A percentile compares a stretch with the other conserved stretches of the same genome.
phyloP scores from a whole-genome alignment of 305 asterid species.

The Solanum hybrid region DNA sequence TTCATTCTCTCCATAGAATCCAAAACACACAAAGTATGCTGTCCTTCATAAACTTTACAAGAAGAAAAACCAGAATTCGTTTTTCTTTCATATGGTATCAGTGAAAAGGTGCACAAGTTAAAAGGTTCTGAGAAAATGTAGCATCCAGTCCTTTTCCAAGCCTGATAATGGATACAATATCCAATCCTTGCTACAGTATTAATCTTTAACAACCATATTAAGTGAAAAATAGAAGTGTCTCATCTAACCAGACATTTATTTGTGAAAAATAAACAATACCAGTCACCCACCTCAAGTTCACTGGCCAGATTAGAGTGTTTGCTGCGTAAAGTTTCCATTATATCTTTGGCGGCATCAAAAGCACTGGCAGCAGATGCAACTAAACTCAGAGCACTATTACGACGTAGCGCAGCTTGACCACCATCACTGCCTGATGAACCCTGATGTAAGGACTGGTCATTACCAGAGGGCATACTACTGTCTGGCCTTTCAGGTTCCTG shows the following conservation, averaged over 20 bases:
- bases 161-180: background rate
- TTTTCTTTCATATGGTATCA: background rate
- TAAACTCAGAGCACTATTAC: constrained; percentile 72
- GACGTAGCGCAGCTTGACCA: constrained; percentile 71
- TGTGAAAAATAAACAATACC: background rate
- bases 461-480: constrained; percentile 60
- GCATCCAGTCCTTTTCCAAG: background rate
- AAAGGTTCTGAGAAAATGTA: background rate
- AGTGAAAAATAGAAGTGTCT: background rate
- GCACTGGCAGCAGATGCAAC: constrained; percentile 96
- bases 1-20: background rate
- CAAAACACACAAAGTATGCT: background rate
- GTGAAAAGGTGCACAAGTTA: background rate
- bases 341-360: constrained; percentile 98
- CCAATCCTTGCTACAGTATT: background rate
- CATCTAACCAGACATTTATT: background rate
- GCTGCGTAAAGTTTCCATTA: constrained; percentile 97
- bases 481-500: constrained; percentile 90
- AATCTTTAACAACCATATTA: background rate
- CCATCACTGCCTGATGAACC: constrained; percentile 62
- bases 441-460: constrained; percentile 65
- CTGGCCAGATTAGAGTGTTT: constrained; percentile 94
- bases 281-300: constrained; percentile 91
- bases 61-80: background rate
- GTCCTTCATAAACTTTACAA: background rate